Evolutionary conservation across 192 early-diverging fungal species (phyloP), one percentile per base, ranked within the genome.

Genomic region (Gaertneriomyces sp.): DNA sequence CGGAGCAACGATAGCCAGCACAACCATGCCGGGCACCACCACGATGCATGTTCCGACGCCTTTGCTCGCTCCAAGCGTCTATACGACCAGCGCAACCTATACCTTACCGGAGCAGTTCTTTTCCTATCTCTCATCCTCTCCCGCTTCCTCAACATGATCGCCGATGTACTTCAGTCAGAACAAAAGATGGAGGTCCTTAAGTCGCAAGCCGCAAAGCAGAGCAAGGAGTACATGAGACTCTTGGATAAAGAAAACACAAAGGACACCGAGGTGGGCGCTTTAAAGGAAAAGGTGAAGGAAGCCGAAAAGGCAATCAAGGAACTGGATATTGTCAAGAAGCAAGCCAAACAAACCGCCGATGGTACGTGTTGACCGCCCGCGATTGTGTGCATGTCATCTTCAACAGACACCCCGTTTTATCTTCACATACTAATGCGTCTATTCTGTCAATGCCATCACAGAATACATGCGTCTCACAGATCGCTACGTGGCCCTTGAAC

Each of bases 1-100:
- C 51, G 14, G 33, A 42, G 33, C 42, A 33, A 58, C 58, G 59
- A 73, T 7, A 25, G 61, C 6, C 43, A 73, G 33, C 59, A 43
- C 10, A 42, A 70, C n/a, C 49, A 4, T 43, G 4, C 40, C 16
- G 52, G 54, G 5, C 50, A 71, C 4, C 14, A 46, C 14, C 57
- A 65, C 62, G 42, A 58, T 7, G 41, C 20, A n/a, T 33, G 42
- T 33, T 17, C 53, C 7, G 72, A 64, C 53, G 40, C 72, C 10
- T 70, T 51, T 45, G 58, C 56, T 10, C 60, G 66, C 45, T 58
- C 70, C 7, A 56, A 61, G 38, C 25, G 59, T 47, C 72, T 76
- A 25, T 57, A 72, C 39, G 74, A 72, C n/a, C 74, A 76, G 62
- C 33, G 74, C n/a, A 76, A 76, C 47, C 60, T 76, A 57, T 76